These are phyloP conservation scores for Alternaria longipes DNA, from an alignment of 2,329 filamentous ascomycete species.

Conservation along the genomic window DNA sequence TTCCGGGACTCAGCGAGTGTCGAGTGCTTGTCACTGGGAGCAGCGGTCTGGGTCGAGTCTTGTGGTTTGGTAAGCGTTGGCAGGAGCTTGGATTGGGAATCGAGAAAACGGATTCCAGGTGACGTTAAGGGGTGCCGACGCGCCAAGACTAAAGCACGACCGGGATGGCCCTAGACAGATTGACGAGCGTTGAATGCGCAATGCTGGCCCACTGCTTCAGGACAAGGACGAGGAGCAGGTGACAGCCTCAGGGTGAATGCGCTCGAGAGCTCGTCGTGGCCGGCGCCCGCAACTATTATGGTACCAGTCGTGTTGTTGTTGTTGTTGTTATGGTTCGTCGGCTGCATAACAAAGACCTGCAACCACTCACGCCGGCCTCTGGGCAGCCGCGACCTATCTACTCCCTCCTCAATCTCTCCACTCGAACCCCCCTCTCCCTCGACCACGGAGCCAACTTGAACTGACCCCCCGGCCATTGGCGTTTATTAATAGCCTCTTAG, in stretches of 20 bases:
- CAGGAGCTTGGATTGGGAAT: conserved; percentile 24
- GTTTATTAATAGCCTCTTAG: conserved; percentile 19
- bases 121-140: conserved; percentile 29
- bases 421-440: not conserved
- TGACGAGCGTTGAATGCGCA: conserved; percentile 21
- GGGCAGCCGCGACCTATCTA: not conserved
- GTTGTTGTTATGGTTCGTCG: conserved; percentile 6
- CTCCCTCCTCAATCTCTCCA: not conserved
- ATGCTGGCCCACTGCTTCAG: conserved; percentile 15
- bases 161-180: conserved; percentile 19
- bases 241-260: not conserved
- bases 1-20: conserved; percentile 15
- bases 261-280: not conserved
- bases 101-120: conserved; percentile 27
- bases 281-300: not conserved
- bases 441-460: conserved; percentile 7
- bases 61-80: conserved; percentile 16
- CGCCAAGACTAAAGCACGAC: conserved; percentile 22
- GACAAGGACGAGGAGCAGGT: not conserved
- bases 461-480: conserved; percentile 5
- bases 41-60: not conserved
- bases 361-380: conserved; percentile 3
- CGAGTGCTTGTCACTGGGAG: conserved; percentile 5
- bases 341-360: conserved; percentile 14
- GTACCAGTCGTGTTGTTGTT: not conserved